A percentile compares a stretch with the other conserved stretches of the same genome.
Evolutionary conservation across 441 rosid species (phyloP).

Genomic region (Kokia cookei): DNA sequence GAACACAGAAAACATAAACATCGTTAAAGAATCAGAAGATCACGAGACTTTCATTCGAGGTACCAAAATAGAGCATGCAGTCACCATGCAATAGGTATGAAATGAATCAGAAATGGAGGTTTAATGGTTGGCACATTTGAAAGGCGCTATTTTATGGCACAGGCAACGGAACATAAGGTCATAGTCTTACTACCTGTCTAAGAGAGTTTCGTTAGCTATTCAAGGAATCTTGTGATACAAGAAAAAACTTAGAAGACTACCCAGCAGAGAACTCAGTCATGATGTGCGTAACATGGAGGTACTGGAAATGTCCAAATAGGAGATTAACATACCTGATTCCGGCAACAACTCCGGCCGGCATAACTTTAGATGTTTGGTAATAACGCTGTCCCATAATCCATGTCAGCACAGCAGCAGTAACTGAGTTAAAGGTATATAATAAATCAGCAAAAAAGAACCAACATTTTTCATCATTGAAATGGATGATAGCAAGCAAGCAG

Average conservation of each 20-base stretch:
- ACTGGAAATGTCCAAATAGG: neutral
- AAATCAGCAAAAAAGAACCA: slow-evolving; percentile 8
- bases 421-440: slow-evolving; percentile 28
- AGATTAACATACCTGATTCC: slow-evolving; percentile 59
- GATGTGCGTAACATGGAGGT: neutral
- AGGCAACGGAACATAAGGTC: neutral
- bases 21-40: neutral
- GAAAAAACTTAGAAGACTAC: neutral
- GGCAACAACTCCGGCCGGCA: slow-evolving; percentile 92
- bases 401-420: slow-evolving; percentile 61
- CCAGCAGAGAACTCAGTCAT: neutral
- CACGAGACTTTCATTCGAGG: neutral
- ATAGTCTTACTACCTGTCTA: neutral
- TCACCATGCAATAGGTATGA: neutral
- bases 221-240: neutral
- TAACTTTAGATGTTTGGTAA: slow-evolving; percentile 73
- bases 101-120: neutral
- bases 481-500: neutral
- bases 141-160: neutral
- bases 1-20: neutral
- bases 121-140: neutral
- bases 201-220: neutral
- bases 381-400: slow-evolving; percentile 88
- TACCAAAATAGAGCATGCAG: neutral
- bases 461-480: neutral